Base-by-base conservation (phyloP, 495 filamentous ascomycete species). In the Pyrenopolyporus hunteri region DNA sequence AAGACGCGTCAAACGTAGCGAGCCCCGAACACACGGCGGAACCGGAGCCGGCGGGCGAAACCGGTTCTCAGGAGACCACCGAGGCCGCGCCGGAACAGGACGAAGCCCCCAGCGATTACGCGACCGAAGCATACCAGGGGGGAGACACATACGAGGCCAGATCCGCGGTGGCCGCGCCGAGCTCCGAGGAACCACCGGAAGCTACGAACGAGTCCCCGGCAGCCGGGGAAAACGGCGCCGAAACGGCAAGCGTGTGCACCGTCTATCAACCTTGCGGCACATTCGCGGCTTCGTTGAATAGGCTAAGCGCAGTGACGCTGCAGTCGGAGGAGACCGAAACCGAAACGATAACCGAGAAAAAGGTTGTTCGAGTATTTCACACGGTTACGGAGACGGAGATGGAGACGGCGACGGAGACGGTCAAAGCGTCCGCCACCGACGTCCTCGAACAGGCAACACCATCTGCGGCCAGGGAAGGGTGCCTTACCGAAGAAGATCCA, bases 371-470 rank as follows among this genome's bases (percentile, higher is more conserved):
- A 25, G 65, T 79, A 6, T 66, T 73, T 19, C 72, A 77, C 49
- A 77, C 75, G 1, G 67, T 76, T n/a, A 77, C 75, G 2, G 62
- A 69, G 49, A 71, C 70, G 8, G 70, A 64, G 31, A 26, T 62
- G 1, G 64, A 63, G 35, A 65, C 39, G 9, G 45, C 59, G 1
- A 71, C 66, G 0, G 64, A 64, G 46, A 66, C 57, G 2, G 42
- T 69, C 42, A 47, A 54, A 10, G 55, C 64, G 13, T 50, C 70
- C 6, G 55, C 70, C 0, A 70, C 73, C 0, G 63, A 70, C 17
- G 26, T 23, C n/a, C 16, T 56, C 13, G 14, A 42, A 4, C 37
- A 54, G 14, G 26, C 22, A 16, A 19, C 28, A 5, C 20, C 42
- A 13, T 67, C 59, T 0, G 55, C 52, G 1, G 57, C 66, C 5